phyloP scores from a whole-genome alignment of 352 stramenopile species.

The Globisporangium cystogenes region DNA sequence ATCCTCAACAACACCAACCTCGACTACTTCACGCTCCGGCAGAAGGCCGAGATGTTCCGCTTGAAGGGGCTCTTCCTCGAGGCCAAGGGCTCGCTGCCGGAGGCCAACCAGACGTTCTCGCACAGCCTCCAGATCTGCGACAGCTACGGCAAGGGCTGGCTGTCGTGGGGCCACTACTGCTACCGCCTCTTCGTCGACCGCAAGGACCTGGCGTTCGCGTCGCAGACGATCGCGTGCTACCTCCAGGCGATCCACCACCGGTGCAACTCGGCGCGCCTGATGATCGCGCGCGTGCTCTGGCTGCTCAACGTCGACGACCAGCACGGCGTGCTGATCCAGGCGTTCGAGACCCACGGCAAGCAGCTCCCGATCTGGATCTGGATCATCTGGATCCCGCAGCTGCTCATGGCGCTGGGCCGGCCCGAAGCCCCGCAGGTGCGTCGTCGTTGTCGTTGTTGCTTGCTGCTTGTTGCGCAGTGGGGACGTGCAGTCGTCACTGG shows the following conservation, averaged over 20 bases:
- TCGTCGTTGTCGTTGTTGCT: no score
- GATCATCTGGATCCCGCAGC: slow-evolving; percentile 98
- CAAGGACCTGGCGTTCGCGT: slow-evolving; percentile 71
- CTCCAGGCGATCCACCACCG: slow-evolving; percentile 91
- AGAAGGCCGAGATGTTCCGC: slow-evolving; percentile 92
- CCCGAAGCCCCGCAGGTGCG: slow-evolving; percentile 80
- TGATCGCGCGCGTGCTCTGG: slow-evolving; percentile 90
- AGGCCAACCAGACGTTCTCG: slow-evolving; percentile 91
- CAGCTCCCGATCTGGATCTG: slow-evolving; percentile 97
- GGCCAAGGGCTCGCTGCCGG: slow-evolving; percentile 59
- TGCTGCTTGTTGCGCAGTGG: no score
- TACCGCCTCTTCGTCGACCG: slow-evolving; percentile 78
- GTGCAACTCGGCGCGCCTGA: slow-evolving; percentile 82
- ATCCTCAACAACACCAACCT: slow-evolving; percentile 94
- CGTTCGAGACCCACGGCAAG: slow-evolving; percentile 93
- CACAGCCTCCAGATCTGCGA: slow-evolving; percentile 90
- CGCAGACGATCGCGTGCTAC: slow-evolving; percentile 92
- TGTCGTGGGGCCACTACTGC: slow-evolving; percentile 93
- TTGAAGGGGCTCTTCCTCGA: slow-evolving; percentile 90
- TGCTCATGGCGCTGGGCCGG: slow-evolving; percentile 94
- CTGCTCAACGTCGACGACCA: slow-evolving; percentile 88
- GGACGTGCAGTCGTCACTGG: background rate
- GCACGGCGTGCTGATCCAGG: slow-evolving; percentile 60
- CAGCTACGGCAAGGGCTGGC: slow-evolving; percentile 92
- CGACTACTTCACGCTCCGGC: slow-evolving; percentile 89